Conservation (phyloP, 2,329 filamentous ascomycete genomes). For the Fusarium sp. region DNA sequence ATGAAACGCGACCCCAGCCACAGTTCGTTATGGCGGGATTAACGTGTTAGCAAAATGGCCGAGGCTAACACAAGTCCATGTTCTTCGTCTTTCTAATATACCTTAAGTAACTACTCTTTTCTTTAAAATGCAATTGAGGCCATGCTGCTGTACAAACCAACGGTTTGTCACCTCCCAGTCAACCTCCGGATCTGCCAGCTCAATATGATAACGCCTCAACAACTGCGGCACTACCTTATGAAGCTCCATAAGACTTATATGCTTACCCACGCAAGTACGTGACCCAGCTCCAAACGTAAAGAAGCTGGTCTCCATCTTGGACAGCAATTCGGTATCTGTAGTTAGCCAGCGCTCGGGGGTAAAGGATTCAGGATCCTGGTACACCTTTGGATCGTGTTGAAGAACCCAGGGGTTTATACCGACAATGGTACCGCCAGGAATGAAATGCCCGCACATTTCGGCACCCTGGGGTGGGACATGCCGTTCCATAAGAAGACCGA, state of each 20-base stretch:
- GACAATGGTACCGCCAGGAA: background rate
- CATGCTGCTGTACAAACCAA: slow-evolving; percentile 10
- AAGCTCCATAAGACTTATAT: background rate
- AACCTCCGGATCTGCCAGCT: background rate
- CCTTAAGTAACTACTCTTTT: background rate
- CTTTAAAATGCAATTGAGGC: background rate
- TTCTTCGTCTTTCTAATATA: too few relatives aligned
- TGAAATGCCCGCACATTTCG: background rate
- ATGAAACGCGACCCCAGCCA: too few relatives aligned
- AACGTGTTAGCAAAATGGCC: too few relatives aligned
- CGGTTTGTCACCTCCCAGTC: background rate
- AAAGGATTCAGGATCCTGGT: background rate
- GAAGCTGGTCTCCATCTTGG: slow-evolving; percentile 5
- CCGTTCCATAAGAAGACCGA: slow-evolving; percentile 22
- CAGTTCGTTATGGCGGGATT: too few relatives aligned
- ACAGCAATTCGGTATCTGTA: background rate
- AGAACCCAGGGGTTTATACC: background rate
- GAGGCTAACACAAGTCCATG: too few relatives aligned
- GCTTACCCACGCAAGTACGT: background rate
- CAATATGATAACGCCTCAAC: background rate
- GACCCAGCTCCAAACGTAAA: background rate
- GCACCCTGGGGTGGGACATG: background rate
- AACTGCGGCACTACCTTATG: background rate
- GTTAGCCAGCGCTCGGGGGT: slow-evolving; percentile 4
- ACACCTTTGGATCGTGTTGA: background rate